Percentiles rank a stretch among this genome's conserved stretches.
Conservation (phyloP, 257 asterid species). For the Prunella vulgaris region DNA sequence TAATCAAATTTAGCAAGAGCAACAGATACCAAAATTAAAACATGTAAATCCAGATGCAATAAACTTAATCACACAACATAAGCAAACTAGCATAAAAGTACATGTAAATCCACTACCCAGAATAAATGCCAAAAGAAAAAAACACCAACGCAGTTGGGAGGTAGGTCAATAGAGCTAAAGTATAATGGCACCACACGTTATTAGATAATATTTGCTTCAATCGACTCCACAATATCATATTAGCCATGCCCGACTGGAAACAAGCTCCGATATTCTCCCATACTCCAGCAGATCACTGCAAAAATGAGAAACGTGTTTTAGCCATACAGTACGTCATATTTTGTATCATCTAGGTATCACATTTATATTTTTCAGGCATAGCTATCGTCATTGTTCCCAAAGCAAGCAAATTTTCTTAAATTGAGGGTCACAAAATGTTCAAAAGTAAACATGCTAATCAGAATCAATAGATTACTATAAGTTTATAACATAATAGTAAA, state of each 20-base stretch:
- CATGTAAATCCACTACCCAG: slow-evolving; percentile 20
- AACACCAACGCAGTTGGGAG: slow-evolving; percentile 6
- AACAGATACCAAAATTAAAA: slow-evolving; percentile 24
- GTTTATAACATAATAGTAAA: background rate
- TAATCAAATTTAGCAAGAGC: slow-evolving; percentile 9
- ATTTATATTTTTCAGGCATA: background rate
- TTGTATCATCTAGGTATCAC: background rate
- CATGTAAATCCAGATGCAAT: slow-evolving; percentile 20
- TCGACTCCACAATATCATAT: slow-evolving; percentile 21
- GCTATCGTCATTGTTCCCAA: background rate
- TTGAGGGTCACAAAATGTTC: background rate
- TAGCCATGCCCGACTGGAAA: slow-evolving; percentile 15
- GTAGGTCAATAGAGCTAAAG: slow-evolving; percentile 27
- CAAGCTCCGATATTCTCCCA: slow-evolving; percentile 10
- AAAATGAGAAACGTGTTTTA: background rate
- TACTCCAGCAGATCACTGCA: slow-evolving; percentile 27
- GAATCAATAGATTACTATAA: no score
- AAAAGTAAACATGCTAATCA: background rate
- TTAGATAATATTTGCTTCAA: slow-evolving; percentile 12
- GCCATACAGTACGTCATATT: background rate
- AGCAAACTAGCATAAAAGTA: slow-evolving; percentile 20
- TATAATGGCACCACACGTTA: slow-evolving; percentile 20
- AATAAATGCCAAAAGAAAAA: slow-evolving; percentile 2
- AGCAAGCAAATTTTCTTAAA: background rate
- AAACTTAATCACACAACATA: slow-evolving; percentile 18